These are phyloP conservation scores for Eimeria acervulina DNA, from an alignment of 169 alveolate genomes.

Conservation along the genomic window DNA sequence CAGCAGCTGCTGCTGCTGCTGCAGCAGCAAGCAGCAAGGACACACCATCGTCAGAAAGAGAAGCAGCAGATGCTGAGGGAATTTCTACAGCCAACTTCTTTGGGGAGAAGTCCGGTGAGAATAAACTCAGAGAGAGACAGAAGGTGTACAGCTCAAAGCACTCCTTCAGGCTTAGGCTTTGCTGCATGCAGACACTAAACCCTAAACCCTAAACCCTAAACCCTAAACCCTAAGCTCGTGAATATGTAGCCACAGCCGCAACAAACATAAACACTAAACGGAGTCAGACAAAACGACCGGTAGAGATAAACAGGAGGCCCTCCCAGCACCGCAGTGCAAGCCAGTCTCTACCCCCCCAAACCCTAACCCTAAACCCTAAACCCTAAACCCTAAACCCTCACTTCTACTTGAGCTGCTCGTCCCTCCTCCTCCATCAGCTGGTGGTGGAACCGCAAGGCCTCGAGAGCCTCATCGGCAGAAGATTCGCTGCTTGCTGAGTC, in stretches of 20 bases:
- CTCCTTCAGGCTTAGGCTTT: slow-evolving; percentile 23
- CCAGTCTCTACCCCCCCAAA: not conserved
- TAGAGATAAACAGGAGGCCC: no score
- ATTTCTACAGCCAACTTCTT: not conserved
- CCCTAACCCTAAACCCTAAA: not conserved
- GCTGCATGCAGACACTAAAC: slow-evolving; percentile 46
- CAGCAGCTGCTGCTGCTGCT: not conserved
- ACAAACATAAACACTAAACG: not conserved
- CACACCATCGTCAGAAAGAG: not conserved
- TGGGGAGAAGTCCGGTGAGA: not conserved
- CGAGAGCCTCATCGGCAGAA: slow-evolving; percentile 1
- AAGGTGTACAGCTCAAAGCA: not conserved
- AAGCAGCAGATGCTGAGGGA: not conserved
- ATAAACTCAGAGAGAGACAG: not conserved
- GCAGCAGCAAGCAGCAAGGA: not conserved
- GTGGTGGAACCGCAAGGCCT: slow-evolving; percentile 43
- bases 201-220: slow-evolving; percentile 35
- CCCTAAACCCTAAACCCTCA: not conserved
- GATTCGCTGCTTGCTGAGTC: slow-evolving; percentile 30
- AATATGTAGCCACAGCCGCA: not conserved
- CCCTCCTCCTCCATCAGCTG: not conserved
- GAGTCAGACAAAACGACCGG: no score
- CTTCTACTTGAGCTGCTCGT: not conserved
- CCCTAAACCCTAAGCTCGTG: not conserved
- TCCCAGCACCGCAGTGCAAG: no score